Conservation (phyloP, 129 eudicot genomes). For the Escallonia rubra region DNA sequence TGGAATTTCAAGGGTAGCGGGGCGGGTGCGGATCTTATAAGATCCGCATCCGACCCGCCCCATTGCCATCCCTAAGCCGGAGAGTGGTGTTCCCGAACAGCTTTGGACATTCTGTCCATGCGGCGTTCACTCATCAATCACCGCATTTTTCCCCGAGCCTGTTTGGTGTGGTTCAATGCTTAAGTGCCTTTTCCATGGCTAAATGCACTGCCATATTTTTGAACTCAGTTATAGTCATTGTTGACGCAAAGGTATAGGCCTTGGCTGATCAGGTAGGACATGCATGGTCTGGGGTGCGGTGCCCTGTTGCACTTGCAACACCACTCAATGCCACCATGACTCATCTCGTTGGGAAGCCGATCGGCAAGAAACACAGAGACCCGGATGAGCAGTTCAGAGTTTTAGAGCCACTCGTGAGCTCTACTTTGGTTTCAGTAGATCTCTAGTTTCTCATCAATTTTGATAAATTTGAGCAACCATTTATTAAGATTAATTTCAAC, state of each 20-base stretch:
- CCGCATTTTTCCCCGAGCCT: neutral
- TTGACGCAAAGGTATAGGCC: neutral
- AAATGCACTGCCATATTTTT: neutral
- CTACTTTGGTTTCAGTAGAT: neutral
- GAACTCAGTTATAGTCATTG: neutral
- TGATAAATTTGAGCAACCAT: neutral
- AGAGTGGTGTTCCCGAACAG: neutral
- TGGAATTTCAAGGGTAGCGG: too few species aligned
- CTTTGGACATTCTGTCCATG: neutral
- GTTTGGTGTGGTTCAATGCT: neutral
- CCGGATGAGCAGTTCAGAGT: neutral
- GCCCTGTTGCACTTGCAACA: slow-evolving; percentile 1
- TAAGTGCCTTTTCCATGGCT: neutral
- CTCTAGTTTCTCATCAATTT: neutral
- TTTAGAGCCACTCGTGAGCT: neutral
- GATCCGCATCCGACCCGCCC: too few species aligned
- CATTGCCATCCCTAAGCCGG: too few species aligned
- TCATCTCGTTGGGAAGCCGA: neutral
- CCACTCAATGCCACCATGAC: neutral
- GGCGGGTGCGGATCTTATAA: too few species aligned
- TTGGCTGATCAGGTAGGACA: neutral
- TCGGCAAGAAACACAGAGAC: neutral
- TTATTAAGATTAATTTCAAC: too few species aligned
- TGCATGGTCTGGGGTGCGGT: neutral
- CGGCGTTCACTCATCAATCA: neutral